Conservation (phyloP, 2,329 filamentous ascomycete genomes). For the Botrytis elliptica region DNA sequence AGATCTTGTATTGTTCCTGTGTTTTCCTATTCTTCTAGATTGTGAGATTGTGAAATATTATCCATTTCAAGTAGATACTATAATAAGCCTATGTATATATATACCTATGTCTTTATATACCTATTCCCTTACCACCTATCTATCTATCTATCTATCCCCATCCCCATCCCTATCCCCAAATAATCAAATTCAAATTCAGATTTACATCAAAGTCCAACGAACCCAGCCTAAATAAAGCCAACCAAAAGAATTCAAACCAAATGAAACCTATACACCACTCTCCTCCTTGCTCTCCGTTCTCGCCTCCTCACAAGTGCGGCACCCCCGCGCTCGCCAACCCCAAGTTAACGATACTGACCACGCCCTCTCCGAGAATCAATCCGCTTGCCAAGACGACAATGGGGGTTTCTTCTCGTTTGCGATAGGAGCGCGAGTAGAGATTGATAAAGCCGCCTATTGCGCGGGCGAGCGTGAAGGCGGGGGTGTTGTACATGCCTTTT, state of each 20-base stretch:
- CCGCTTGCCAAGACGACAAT: constrained; percentile 89
- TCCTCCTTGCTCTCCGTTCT: neutral
- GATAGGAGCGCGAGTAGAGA: constrained; percentile 71
- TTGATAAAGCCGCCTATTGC: constrained; percentile 74
- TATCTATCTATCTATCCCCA: neutral
- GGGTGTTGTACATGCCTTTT: constrained; percentile 92
- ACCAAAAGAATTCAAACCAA: neutral
- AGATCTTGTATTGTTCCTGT: neutral
- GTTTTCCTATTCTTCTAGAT: neutral
- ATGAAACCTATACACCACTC: neutral
- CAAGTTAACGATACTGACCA: constrained; percentile 89
- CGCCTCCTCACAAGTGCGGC: constrained; percentile 58
- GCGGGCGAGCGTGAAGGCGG: constrained; percentile 88
- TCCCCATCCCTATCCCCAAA: neutral
- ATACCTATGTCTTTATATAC: neutral
- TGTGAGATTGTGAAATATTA: neutral
- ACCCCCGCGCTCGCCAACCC: constrained; percentile 74
- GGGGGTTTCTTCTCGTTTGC: constrained; percentile 62
- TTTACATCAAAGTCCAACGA: neutral
- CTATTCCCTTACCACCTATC: neutral
- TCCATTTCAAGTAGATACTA: neutral
- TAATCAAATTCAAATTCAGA: neutral
- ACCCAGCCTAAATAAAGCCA: neutral
- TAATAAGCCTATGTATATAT: neutral
- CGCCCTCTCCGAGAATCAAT: constrained; percentile 87